phyloP scores from a whole-genome alignment of 2,329 filamentous ascomycete genomes.

The Alternaria sp. region DNA sequence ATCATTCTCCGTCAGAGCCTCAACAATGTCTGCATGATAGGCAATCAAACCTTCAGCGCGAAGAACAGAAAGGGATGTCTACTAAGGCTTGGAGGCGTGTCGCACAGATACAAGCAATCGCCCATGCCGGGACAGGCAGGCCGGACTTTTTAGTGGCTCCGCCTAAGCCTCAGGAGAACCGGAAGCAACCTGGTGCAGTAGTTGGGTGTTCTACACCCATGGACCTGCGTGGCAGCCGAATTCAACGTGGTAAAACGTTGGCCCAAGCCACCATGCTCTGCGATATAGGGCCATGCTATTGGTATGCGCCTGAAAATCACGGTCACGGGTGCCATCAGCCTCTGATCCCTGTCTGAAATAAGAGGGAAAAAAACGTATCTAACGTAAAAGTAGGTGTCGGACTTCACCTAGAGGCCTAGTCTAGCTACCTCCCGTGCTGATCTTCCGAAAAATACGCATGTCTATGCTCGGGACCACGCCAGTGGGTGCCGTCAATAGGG shows the following conservation, averaged over 20 bases:
- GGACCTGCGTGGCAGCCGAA: constrained; percentile 27
- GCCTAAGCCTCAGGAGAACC: constrained; percentile 22
- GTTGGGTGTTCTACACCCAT: constrained; percentile 15
- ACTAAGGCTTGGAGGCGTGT: constrained; percentile 12
- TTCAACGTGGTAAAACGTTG: constrained; percentile 9
- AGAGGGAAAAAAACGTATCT: constrained; percentile 12
- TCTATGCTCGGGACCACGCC: constrained; percentile 21
- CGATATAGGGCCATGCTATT: constrained; percentile 14
- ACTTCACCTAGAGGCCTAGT: constrained; percentile 20
- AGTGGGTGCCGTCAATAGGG: constrained; percentile 25
- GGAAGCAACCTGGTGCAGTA: constrained; percentile 13
- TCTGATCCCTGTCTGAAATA: constrained; percentile 10
- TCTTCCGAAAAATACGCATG: constrained; percentile 22
- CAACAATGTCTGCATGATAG: constrained; percentile 9
- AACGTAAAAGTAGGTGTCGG: constrained; percentile 17
- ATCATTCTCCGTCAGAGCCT: constrained; percentile 22
- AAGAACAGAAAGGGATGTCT: constrained; percentile 16
- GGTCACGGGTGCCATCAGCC: not conserved
- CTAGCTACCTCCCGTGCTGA: constrained; percentile 25
- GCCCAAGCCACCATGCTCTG: constrained; percentile 14
- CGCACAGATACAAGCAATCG: constrained; percentile 35
- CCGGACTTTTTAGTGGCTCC: constrained; percentile 26
- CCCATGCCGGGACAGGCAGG: constrained; percentile 28
- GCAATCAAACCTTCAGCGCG: constrained; percentile 22
- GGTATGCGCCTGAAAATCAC: constrained; percentile 15